These are phyloP conservation scores for Dianthus caryophyllus DNA, from an alignment of 148 eudicot genomes.

Conservation along the genomic window DNA sequence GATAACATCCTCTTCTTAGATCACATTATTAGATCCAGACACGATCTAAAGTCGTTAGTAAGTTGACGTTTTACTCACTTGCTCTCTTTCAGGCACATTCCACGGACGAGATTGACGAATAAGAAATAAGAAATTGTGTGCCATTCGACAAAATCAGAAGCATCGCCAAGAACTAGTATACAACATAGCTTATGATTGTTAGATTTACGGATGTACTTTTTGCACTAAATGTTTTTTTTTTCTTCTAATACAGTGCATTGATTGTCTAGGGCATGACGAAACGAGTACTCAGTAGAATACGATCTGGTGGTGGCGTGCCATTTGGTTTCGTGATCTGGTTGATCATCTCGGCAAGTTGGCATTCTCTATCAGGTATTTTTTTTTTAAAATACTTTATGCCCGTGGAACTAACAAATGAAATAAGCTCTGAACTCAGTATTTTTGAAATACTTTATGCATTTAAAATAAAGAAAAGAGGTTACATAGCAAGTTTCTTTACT, in stretches of 20 bases:
- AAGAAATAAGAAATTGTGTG: no score
- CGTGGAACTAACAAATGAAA: no score
- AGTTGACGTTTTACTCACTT: not conserved
- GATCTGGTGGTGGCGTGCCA: conserved; percentile 36
- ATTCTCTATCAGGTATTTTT: conserved; percentile 52
- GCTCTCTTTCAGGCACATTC: conserved; percentile 38
- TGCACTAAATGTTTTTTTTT: not conserved
- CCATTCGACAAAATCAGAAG: conserved; percentile 64
- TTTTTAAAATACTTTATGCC: conserved; percentile 36
- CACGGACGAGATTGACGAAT: conserved; percentile 64
- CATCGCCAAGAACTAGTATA: conserved; percentile 64
- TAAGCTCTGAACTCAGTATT: no score
- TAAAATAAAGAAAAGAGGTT: no score
- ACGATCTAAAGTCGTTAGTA: no score
- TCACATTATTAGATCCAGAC: not conserved
- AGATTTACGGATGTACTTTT: not conserved
- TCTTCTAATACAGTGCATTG: no score
- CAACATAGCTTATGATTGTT: conserved; percentile 4
- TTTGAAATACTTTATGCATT: no score
- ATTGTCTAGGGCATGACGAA: conserved; percentile 31
- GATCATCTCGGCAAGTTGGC: conserved; percentile 50
- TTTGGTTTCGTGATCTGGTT: conserved; percentile 41
- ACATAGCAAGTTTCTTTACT: no score
- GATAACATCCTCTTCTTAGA: not conserved
- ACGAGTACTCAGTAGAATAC: conserved; percentile 30